Base-by-base conservation (phyloP, 192 early-diverging fungal species). In the Entophlyctis helioformis region DNA sequence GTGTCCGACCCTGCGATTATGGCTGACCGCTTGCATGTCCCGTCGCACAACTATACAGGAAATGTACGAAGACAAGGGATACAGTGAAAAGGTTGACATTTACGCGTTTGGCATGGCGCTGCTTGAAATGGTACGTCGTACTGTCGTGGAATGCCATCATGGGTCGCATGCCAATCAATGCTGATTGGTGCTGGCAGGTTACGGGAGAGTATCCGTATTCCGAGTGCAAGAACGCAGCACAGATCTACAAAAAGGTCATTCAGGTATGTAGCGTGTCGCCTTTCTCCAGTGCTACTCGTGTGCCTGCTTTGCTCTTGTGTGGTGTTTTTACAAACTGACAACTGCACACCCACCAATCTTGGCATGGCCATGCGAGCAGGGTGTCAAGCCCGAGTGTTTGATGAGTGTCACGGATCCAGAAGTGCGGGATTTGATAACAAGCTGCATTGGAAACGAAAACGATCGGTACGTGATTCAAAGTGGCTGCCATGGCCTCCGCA, bases 91-190 rank as follows among this genome's bases (percentile, higher is more conserved):
- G 41, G 83, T 85, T 7, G 85, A 87, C 44, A 84, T 87, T 31
- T 87, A 87, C 59, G 85, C 85, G 6, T 87, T 87, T 56, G 85
- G 85, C 18, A 85, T 87, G 81, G 81, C 83, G 32, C 50, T 87
- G 13, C 50, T 87, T 23, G 85, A 87, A 57, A 85, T 87, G 83
- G 85, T 62, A 44, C 20, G 48, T 1, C 21, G 18, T n/a, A n/a
- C n/a, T n/a, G n/a, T n/a, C n/a, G n/a, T n/a, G n/a, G n/a, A n/a
- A n/a, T n/a, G n/a, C n/a, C n/a, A n/a, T n/a, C n/a, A n/a, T n/a
- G n/a, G n/a, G n/a, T n/a, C n/a, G n/a, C n/a, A n/a, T n/a, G n/a
- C n/a, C n/a, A n/a, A n/a, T n/a, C n/a, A n/a, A n/a, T n/a, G n/a
- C n/a, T n/a, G n/a, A n/a, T n/a, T n/a, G n/a, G n/a, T n/a, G n/a